These are phyloP conservation scores for Cunninghamia lanceolata DNA, from an alignment of 75 land plant genomes.

Conservation along the genomic window DNA sequence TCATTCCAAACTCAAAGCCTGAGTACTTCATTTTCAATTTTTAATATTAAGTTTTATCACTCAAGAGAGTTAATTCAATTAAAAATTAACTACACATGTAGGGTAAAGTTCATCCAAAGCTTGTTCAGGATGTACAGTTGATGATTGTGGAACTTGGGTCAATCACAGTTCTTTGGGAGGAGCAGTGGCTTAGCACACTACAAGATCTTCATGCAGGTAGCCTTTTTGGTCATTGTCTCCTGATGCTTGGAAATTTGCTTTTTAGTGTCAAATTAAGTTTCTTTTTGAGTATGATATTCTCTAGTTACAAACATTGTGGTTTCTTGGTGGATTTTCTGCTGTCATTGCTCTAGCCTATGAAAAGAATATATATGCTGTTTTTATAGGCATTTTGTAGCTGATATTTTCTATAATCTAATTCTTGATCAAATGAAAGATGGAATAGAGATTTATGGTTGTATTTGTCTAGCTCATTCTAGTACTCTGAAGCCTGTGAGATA, in stretches of 20 bases:
- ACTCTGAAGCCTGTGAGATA: neutral
- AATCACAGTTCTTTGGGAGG: conserved; percentile 98
- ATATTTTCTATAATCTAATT: no score
- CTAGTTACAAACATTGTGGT: neutral
- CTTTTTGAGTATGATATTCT: neutral
- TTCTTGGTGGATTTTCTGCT: neutral
- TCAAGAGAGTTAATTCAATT: neutral
- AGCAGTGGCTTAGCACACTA: conserved; percentile 96
- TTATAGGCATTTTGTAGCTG: neutral
- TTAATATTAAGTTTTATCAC: neutral
- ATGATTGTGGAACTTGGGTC: conserved; percentile 83
- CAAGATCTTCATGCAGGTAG: conserved; percentile 96
- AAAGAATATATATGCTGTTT: neutral
- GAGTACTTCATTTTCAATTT: neutral
- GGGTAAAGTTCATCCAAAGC: conserved; percentile 83
- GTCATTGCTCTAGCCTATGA: neutral
- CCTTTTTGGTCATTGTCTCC: neutral
- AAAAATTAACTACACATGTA: conserved; percentile 29
- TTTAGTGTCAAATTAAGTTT: neutral
- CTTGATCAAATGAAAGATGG: neutral
- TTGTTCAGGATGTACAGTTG: conserved; percentile 84
- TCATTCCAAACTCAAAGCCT: no score
- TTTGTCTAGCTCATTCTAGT: neutral
- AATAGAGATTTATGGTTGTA: neutral
- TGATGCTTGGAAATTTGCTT: neutral